Conservation (phyloP, 768 basidiomycete genomes). For the Dentipellis sp. region DNA sequence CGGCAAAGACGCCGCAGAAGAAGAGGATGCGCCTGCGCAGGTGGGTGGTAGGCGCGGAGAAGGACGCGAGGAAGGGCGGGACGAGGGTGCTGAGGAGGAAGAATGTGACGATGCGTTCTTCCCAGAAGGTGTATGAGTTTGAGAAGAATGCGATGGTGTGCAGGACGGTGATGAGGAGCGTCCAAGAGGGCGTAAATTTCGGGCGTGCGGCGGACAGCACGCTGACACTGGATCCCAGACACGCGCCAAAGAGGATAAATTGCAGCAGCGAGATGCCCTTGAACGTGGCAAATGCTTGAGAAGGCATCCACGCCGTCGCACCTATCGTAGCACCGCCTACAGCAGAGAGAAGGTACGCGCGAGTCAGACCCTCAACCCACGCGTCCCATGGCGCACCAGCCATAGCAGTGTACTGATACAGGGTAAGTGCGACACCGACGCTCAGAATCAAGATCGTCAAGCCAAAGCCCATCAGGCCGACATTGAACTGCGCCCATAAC, state of each 20-base stretch:
- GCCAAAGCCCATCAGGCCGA: constrained; percentile 67
- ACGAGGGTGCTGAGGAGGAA: constrained; percentile 59
- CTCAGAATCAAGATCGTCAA: constrained; percentile 50
- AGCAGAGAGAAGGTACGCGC: background rate
- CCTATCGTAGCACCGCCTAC: constrained; percentile 4
- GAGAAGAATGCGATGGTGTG: constrained; percentile 78
- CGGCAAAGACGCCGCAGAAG: constrained; percentile 56
- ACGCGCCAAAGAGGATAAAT: constrained; percentile 10
- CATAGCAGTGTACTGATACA: constrained; percentile 41
- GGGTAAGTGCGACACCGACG: constrained; percentile 41
- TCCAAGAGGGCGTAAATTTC: constrained; percentile 19
- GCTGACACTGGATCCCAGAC: constrained; percentile 30
- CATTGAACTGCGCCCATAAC: constrained; percentile 94
- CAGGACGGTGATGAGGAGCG: constrained; percentile 41
- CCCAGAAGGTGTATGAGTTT: constrained; percentile 98
- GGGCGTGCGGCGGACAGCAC: constrained; percentile 7
- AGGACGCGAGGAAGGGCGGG: constrained; percentile 48
- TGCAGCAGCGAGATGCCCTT: constrained; percentile 15
- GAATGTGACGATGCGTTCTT: constrained; percentile 77
- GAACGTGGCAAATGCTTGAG: background rate
- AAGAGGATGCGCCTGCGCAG: constrained; percentile 71
- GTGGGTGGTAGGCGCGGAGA: constrained; percentile 56
- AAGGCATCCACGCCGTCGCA: background rate
- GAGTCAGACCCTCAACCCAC: constrained; percentile 25
- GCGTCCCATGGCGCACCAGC: constrained; percentile 30